Evolutionary conservation across 345 rosid genomes (phyloP).

Genomic region (Citrus unshiu): DNA sequence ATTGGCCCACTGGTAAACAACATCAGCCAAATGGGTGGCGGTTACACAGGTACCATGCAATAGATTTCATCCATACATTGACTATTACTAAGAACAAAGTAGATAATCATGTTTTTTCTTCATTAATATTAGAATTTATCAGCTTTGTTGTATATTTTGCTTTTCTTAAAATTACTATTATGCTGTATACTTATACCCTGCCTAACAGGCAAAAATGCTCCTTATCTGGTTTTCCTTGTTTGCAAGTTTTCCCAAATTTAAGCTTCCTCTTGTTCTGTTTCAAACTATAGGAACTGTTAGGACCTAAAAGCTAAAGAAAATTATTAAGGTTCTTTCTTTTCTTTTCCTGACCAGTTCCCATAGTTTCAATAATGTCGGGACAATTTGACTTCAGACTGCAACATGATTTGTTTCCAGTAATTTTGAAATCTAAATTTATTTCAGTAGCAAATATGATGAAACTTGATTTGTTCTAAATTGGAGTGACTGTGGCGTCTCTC

Average conservation of each 20-base stretch:
- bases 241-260: background rate
- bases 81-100: background rate
- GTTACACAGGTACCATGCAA: constrained; percentile 56
- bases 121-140: background rate
- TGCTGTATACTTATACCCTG: background rate
- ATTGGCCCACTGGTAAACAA: constrained; percentile 76
- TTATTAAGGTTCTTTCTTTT: background rate
- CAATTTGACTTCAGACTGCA: background rate
- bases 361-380: background rate
- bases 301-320: background rate
- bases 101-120: background rate
- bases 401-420: background rate
- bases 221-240: background rate
- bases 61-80: background rate
- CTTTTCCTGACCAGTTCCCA: background rate
- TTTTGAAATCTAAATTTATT: background rate
- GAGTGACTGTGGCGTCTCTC: constrained; percentile 1
- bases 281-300: background rate
- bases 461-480: background rate
- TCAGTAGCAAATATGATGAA: background rate
- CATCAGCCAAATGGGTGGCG: constrained; percentile 63
- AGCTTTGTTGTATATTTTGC: background rate
- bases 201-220: background rate
- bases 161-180: too few species aligned
- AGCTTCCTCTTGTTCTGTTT: background rate